Evolutionary conservation across 2,329 filamentous ascomycete species (phyloP).

Genomic region (Aspergillus viridinutans): DNA sequence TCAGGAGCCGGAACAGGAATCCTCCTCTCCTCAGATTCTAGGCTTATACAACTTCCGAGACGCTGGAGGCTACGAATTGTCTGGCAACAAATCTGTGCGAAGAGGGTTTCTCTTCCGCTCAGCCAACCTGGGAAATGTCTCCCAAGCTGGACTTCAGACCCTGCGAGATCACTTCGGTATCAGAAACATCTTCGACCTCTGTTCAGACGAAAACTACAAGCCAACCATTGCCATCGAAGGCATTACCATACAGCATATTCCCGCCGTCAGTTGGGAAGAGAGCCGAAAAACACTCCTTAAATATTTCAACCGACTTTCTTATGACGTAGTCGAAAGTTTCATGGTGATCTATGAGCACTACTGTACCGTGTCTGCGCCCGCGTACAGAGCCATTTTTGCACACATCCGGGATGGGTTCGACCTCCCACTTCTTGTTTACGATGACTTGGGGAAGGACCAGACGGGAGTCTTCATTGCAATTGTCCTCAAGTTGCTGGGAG

Average conservation of each 20-base stretch:
- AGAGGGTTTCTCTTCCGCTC: neutral
- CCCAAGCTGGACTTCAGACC: neutral
- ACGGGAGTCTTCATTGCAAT: conserved; percentile 68
- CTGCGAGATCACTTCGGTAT: neutral
- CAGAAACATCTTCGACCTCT: neutral
- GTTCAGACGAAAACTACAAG: neutral
- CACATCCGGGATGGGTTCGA: conserved; percentile 18
- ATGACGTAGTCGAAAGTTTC: neutral
- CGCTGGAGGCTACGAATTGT: neutral
- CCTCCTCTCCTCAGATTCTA: neutral
- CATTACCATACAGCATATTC: neutral
- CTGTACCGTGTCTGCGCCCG: neutral
- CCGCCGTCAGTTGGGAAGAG: neutral
- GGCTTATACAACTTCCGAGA: neutral
- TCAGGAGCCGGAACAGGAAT: neutral
- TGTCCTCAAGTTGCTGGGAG: conserved; percentile 60
- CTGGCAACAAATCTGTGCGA: neutral
- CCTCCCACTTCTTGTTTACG: conserved; percentile 62
- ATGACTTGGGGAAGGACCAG: conserved; percentile 73
- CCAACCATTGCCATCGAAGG: neutral
- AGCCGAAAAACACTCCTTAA: neutral
- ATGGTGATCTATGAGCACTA: neutral
- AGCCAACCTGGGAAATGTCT: neutral
- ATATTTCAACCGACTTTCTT: neutral
- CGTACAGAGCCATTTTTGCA: neutral